Conservation (phyloP, 495 filamentous ascomycete species). For the Aspergillus campestris region DNA sequence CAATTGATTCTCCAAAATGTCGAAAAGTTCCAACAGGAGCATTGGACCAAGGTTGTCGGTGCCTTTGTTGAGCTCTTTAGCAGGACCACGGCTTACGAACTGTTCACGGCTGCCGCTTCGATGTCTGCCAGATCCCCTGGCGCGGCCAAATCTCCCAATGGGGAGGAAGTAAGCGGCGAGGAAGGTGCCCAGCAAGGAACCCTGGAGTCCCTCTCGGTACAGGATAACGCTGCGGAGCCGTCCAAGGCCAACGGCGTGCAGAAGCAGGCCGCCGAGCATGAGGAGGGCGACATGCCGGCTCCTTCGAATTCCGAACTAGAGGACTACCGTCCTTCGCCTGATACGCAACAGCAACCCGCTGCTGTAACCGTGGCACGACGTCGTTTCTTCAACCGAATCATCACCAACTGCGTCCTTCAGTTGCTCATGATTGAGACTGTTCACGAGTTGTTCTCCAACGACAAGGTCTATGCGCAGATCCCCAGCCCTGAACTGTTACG, state of each 20-base stretch:
- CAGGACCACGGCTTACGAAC: constrained; percentile 84
- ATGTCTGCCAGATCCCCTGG: constrained; percentile 27
- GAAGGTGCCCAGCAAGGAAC: constrained; percentile 12
- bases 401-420: constrained; percentile 96
- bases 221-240: constrained; percentile 34
- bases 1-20: constrained; percentile 95
- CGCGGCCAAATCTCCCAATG: constrained; percentile 24
- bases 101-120: constrained; percentile 79
- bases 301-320: constrained; percentile 55
- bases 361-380: constrained; percentile 86
- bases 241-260: constrained; percentile 56
- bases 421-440: constrained; percentile 99
- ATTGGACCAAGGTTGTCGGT: constrained; percentile 90
- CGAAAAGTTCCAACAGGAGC: constrained; percentile 71
- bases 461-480: constrained; percentile 88
- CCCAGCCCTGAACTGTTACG: constrained; percentile 81
- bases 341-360: constrained; percentile 71
- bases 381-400: constrained; percentile 99
- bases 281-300: constrained; percentile 31
- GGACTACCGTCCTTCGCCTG: constrained; percentile 69
- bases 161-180: constrained; percentile 21
- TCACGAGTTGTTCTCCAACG: constrained; percentile 95
- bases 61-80: constrained; percentile 94
- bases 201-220: constrained; percentile 10
- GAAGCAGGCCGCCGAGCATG: constrained; percentile 30